phyloP scores from a whole-genome alignment of 169 alveolate genomes.

The Amoebophrya sp. region DNA sequence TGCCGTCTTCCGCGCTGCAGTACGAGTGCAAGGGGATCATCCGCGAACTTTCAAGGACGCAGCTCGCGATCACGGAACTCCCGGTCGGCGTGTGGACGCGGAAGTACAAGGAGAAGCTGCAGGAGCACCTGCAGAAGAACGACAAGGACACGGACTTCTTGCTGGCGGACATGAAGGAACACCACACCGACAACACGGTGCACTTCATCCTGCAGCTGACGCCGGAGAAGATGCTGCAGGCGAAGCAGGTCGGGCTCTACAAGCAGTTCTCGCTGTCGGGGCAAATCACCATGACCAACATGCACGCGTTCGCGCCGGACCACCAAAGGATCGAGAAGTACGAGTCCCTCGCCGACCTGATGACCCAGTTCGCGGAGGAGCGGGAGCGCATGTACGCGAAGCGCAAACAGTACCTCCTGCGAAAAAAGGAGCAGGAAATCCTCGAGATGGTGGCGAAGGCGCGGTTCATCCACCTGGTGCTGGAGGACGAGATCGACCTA shows the following conservation, averaged over 20 bases:
- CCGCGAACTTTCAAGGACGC: conserved; percentile 63
- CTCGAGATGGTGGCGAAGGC: conserved; percentile 63
- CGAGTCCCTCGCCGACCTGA: neutral
- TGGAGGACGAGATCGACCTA: conserved; percentile 64
- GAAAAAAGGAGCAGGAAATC: conserved; percentile 59
- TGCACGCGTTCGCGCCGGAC: neutral
- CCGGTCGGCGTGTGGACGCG: conserved; percentile 91
- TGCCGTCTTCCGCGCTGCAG: conserved; percentile 67
- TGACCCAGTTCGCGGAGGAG: conserved; percentile 52
- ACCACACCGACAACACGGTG: neutral
- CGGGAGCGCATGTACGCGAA: conserved; percentile 62
- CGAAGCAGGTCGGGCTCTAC: neutral
- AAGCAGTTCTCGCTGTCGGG: neutral
- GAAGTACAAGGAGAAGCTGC: conserved; percentile 30
- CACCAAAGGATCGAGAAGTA: neutral
- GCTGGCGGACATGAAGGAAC: conserved; percentile 25
- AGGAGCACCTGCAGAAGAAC: conserved; percentile 23
- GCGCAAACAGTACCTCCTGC: conserved; percentile 63
- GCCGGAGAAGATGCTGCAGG: neutral
- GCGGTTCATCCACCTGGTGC: conserved; percentile 69
- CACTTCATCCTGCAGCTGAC: neutral
- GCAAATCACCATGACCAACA: neutral
- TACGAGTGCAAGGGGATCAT: conserved; percentile 65
- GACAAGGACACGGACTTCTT: conserved; percentile 18
- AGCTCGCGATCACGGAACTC: conserved; percentile 81